Evolutionary conservation across 305 asterid species (phyloP), one percentile per base, ranked within the genome.

Genomic region (Coffea humblotiana): DNA sequence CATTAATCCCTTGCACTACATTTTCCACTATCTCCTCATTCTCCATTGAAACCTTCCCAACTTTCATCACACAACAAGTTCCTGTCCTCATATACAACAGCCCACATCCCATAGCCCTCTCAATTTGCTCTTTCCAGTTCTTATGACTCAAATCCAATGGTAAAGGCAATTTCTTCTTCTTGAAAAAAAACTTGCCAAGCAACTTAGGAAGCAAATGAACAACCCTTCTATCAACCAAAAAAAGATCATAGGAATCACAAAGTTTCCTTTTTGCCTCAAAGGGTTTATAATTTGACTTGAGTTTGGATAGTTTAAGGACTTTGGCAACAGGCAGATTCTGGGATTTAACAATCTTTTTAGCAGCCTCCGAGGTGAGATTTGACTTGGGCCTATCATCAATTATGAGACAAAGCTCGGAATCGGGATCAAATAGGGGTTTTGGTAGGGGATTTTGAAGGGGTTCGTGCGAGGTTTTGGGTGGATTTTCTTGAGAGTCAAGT

Each of bases 161-260:
- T 47, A 93, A 77, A 40, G 99, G 98, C 79, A 95, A 77, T 88
- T 95, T 95, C 92, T 89, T 95, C 61, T 92, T 93, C 92, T 86
- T 88, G 83, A 92, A 95, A 77, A 95, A 92, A 77, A 83, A 84
- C 83, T 90, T 93, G 4, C 97, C 98, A 27, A 93, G 18, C 84
- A 95, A 84, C 90, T 88, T 95, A 18, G 98, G 99, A 83, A 95
- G 83, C 88, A 95, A 82, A 79, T 89, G 97, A 49, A 92, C 92
- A 58, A 92, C 80, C 92, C 96, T 86, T 56, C 88, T 95, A 58
- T 93, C 98, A 58, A 88, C 98, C 80, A 95, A 75, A 65, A 95
- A 95, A 74, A 90, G 23, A 77, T 92, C 94, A 76, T 87, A 95
- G 15, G 97, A 92, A 65, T 90, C 90, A 72, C 94, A 93, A n/a